Evolutionary conservation across 768 basidiomycete species (phyloP), one percentile per base, ranked within the genome.

Genomic region (Suillus paluster): DNA sequence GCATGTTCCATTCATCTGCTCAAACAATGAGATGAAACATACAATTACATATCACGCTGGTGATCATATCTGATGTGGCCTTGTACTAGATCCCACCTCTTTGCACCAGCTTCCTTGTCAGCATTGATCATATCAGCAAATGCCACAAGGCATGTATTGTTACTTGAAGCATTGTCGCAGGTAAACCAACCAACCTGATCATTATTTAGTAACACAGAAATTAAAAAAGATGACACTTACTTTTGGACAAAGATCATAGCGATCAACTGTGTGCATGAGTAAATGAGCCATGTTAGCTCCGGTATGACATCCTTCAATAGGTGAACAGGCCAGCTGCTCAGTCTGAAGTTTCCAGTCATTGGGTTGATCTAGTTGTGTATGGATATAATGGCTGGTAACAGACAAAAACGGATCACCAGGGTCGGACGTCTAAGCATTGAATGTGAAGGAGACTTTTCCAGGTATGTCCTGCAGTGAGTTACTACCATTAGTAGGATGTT

Each of bases 1-100:
- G 68, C 63, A 57, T 78, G 76, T 49, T 78, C 76, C 68, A 77
- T 77, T 62, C 75, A 77, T 45, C 74, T 76, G 27, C 36, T n/a
- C n/a, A n/a, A n/a, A n/a, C n/a, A n/a, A n/a, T n/a, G n/a, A n/a
- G n/a, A n/a, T n/a, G n/a, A n/a, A n/a, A n/a, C n/a, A n/a, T n/a
- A n/a, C n/a, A n/a, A n/a, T n/a, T n/a, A n/a, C n/a, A n/a, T n/a
- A n/a, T n/a, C n/a, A n/a, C n/a, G n/a, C n/a, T n/a, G n/a, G n/a
- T n/a, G n/a, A n/a, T n/a, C 42, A 46, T 46, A 46, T 21, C 45
- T 46, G 3, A 46, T 23, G 4, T 46, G 45, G 2, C 21, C 21
- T 23, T 57, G 27, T 54, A 42, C 17, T 44, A 49, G 63, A 54
- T 66, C 61, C 72, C 72, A 63, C 57, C 6, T 2, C 6, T 39